Evolutionary conservation across 116 monocot species (phyloP).

Genomic region (Papilionanthe hybrid): DNA sequence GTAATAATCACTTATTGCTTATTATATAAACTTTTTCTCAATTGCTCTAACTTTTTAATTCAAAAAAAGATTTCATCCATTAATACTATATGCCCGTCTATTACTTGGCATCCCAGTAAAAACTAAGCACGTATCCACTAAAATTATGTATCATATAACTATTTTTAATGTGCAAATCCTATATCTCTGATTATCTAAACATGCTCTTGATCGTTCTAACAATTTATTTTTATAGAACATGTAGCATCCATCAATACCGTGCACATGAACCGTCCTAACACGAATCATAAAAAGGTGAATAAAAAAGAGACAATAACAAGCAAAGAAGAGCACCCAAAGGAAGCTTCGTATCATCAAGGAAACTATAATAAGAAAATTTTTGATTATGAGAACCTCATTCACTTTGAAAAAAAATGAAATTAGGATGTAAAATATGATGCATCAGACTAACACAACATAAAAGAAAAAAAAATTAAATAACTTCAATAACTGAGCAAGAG

Average conservation of each 20-base stretch:
- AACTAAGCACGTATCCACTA: too few species aligned
- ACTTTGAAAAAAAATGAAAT: neutral
- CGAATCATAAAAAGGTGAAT: neutral
- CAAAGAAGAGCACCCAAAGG: neutral
- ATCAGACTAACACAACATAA: constrained; percentile 3
- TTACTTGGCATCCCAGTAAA: too few species aligned
- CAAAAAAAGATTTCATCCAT: too few species aligned
- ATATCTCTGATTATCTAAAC: too few species aligned
- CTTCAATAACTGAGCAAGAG: neutral
- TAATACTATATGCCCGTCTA: too few species aligned
- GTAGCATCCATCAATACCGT: neutral
- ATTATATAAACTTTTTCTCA: too few species aligned
- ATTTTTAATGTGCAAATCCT: too few species aligned
- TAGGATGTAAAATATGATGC: neutral
- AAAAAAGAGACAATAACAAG: neutral
- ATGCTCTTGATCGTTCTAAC: too few species aligned
- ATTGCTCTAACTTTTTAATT: too few species aligned
- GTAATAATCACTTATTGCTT: too few species aligned
- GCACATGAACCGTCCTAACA: neutral
- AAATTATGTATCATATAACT: too few species aligned
- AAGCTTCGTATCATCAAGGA: neutral
- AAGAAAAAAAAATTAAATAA: neutral
- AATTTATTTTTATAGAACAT: neutral
- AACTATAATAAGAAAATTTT: neutral
- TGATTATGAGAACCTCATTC: neutral